Evolutionary conservation across 1,284 basidiomycete species (phyloP).

Genomic region (Malassezia japonica): DNA sequence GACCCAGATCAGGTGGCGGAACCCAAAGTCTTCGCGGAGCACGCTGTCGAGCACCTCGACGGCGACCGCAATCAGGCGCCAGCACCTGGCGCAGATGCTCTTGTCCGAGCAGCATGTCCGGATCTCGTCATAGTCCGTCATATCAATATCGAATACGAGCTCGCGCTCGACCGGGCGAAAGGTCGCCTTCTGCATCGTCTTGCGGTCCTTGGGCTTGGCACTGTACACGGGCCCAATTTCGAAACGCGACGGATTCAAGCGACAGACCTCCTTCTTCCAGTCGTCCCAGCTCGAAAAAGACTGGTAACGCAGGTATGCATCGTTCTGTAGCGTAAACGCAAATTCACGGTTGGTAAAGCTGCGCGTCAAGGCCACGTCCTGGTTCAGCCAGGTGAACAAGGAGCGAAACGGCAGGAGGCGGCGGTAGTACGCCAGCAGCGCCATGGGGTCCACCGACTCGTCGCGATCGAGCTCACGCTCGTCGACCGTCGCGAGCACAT

Average conservation of each 20-base stretch:
- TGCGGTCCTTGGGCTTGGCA: constrained; percentile 80
- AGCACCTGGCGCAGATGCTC: constrained; percentile 83
- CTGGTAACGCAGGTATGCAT: constrained; percentile 86
- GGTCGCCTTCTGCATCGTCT: constrained; percentile 65
- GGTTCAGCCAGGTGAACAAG: constrained; percentile 89
- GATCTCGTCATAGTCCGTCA: constrained; percentile 97
- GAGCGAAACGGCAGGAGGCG: constrained; percentile 89
- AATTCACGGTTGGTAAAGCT: constrained; percentile 67
- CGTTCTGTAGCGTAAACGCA: constrained; percentile 84
- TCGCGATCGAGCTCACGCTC: constrained; percentile 44
- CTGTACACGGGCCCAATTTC: constrained; percentile 94
- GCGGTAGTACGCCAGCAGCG: constrained; percentile 81
- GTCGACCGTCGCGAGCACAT: constrained; percentile 29
- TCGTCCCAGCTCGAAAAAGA: constrained; percentile 78
- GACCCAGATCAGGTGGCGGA: constrained; percentile 76
- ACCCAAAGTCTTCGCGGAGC: constrained; percentile 73
- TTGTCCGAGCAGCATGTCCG: constrained; percentile 90
- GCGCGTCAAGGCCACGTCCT: constrained; percentile 63
- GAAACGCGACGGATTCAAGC: constrained; percentile 58
- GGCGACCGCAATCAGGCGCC: constrained; percentile 86
- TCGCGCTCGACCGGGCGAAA: constrained; percentile 76
- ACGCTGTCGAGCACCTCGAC: constrained; percentile 74
- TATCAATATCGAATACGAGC: constrained; percentile 98
- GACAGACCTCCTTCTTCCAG: constrained; percentile 67
- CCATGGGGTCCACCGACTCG: constrained; percentile 55